Evolutionary conservation across 331 rosid species (phyloP).

Genomic region (Arachis monticola): DNA sequence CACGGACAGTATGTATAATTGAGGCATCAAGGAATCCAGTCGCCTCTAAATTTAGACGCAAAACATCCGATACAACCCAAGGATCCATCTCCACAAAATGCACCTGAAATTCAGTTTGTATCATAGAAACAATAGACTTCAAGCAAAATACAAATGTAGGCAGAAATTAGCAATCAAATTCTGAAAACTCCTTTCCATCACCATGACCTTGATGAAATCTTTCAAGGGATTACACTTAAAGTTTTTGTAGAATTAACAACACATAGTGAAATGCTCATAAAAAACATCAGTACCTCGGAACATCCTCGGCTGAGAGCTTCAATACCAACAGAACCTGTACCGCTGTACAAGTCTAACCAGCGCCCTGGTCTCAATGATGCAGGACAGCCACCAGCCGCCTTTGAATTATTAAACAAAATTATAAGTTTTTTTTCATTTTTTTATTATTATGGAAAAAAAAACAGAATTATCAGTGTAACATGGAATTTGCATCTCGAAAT

Average conservation of each 20-base stretch:
- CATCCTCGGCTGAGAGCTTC: slow-evolving; percentile 97
- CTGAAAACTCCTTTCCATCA: not conserved
- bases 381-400: slow-evolving; percentile 98
- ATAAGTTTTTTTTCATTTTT: not conserved
- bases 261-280: slow-evolving; percentile 24
- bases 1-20: slow-evolving; percentile 74
- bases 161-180: not conserved
- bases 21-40: slow-evolving; percentile 88
- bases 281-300: slow-evolving; percentile 71
- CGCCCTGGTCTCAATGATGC: slow-evolving; percentile 89
- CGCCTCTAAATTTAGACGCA: slow-evolving; percentile 81
- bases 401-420: slow-evolving; percentile 33
- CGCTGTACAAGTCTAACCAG: slow-evolving; percentile 98
- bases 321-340: slow-evolving; percentile 99
- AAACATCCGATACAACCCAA: slow-evolving; percentile 89
- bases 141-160: slow-evolving; percentile 9
- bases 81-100: slow-evolving; percentile 99
- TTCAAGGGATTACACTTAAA: slow-evolving; percentile 14
- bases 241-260: slow-evolving; percentile 5
- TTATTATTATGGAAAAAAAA: no score
- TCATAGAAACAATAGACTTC: slow-evolving; percentile 22
- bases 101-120: slow-evolving; percentile 57
- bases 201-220: slow-evolving; percentile 27
- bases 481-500: slow-evolving; percentile 4
- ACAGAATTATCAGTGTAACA: not conserved